Conservation (phyloP, 2,329 filamentous ascomycete genomes). For the Grosmannia serpens region DNA sequence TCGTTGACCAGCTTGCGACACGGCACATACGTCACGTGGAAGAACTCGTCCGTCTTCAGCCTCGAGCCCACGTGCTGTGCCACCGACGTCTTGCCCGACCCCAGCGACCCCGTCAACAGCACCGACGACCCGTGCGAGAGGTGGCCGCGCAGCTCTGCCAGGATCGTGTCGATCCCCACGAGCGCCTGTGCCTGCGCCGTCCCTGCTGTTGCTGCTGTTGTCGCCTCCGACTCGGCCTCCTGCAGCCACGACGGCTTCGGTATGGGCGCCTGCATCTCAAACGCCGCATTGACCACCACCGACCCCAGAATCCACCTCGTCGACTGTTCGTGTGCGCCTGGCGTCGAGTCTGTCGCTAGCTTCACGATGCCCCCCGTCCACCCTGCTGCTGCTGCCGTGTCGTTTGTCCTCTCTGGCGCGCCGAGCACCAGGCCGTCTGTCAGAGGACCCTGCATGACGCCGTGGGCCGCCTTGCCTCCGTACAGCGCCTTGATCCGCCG, state of each 20-base stretch:
- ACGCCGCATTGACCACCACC: constrained; percentile 52
- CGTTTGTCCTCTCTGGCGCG: constrained; percentile 39
- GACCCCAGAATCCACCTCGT: constrained; percentile 65
- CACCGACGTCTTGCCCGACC: constrained; percentile 79
- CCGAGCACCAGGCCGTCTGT: constrained; percentile 79
- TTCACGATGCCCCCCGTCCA: constrained; percentile 80
- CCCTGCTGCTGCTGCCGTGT: constrained; percentile 17
- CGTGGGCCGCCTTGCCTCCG: constrained; percentile 41
- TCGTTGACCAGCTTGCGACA: constrained; percentile 83
- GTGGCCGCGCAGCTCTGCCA: constrained; percentile 62
- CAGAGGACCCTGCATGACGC: constrained; percentile 69
- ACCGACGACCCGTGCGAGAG: constrained; percentile 81
- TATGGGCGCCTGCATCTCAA: constrained; percentile 69
- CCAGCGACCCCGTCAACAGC: constrained; percentile 76
- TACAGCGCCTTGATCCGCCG: constrained; percentile 65
- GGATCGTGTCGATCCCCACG: constrained; percentile 73
- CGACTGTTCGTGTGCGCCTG: constrained; percentile 8
- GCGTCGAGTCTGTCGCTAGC: constrained; percentile 34
- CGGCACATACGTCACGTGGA: constrained; percentile 74
- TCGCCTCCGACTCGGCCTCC: constrained; percentile 24
- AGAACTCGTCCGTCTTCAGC: constrained; percentile 61
- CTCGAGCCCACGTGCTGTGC: constrained; percentile 64
- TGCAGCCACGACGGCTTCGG: constrained; percentile 48
- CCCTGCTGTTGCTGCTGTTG: constrained; percentile 32
- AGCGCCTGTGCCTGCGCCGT: constrained; percentile 33